Evolutionary conservation across 257 asterid species (phyloP).

Genomic region (Solanum gracilifrons): DNA sequence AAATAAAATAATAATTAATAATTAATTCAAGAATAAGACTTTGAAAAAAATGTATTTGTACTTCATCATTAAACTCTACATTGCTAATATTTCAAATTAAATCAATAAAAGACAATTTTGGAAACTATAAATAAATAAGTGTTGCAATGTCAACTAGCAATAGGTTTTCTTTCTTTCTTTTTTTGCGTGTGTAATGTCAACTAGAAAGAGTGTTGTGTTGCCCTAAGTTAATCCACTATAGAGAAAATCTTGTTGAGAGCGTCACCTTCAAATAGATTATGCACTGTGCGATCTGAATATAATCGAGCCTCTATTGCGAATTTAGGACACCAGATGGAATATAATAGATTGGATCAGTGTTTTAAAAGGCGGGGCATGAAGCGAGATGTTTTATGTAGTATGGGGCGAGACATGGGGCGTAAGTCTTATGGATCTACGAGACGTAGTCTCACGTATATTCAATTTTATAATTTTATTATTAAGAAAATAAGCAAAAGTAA

Average conservation of each 20-base stretch:
- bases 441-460: too few species aligned
- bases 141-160: neutral
- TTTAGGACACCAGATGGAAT: neutral
- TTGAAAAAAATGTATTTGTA: neutral
- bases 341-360: neutral
- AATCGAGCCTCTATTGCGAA: accelerated
- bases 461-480: too few species aligned
- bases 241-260: neutral
- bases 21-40: neutral
- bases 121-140: neutral
- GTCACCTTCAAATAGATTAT: neutral
- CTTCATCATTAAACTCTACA: neutral
- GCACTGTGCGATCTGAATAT: accelerated
- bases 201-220: neutral
- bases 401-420: neutral
- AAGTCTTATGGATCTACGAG: neutral
- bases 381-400: neutral
- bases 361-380: neutral
- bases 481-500: neutral
- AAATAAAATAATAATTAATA: too few species aligned
- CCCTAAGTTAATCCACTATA: neutral
- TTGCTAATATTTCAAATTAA: too few species aligned
- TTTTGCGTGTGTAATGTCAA: neutral
- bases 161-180: neutral
- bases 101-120: neutral